Evolutionary conservation across 768 basidiomycete species (phyloP), one percentile per base, ranked within the genome.

Genomic region (Podaxis sp.): DNA sequence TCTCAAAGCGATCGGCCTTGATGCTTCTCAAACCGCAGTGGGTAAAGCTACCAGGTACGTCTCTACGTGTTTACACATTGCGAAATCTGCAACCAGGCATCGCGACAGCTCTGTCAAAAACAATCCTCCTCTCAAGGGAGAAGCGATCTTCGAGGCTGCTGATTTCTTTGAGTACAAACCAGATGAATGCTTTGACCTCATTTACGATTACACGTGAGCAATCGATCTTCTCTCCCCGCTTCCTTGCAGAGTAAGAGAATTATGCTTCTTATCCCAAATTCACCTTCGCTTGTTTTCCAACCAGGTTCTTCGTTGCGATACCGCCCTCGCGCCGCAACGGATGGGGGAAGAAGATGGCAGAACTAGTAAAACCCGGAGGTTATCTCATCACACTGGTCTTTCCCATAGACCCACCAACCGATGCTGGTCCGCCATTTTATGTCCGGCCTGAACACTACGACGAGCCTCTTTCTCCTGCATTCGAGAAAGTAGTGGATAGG

Each of bases 271-370:
- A 8, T 46, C n/a, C 19, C 19, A 22, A 17, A 17, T 2, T 51
- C 13, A n/a, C 7, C 7, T 47, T 12, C 4, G 27, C 38, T 49
- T 27, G 4, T 38, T 38, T 40, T 25, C 24, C 11, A 12, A 55
- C 17, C n/a, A 88, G 86, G 1, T 90, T 91, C 75, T 91, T 92
- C 70, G 86, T 87, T 47, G 89, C 90, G 1, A 84, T 92, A 22
- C 84, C 83, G 0, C 89, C 86, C 0, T 62, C 72, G 2, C 75
- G 71, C 40, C 80, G 90, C 11, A 49, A 65, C 2, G 79, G 79
- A 17, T 90, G 88, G 89, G 90, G 82, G 0, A 65, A 68, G 13
- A 78, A 86, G 66, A 86, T 91, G 73, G 72, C 75, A 1, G 72
- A 76, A 15, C 70, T 91, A 15, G 71, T 87, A 56, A 86, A 84